Evolutionary conservation across 73 alveolate genomes (phyloP).

Genomic region (Tetrahymena elliotti): DNA sequence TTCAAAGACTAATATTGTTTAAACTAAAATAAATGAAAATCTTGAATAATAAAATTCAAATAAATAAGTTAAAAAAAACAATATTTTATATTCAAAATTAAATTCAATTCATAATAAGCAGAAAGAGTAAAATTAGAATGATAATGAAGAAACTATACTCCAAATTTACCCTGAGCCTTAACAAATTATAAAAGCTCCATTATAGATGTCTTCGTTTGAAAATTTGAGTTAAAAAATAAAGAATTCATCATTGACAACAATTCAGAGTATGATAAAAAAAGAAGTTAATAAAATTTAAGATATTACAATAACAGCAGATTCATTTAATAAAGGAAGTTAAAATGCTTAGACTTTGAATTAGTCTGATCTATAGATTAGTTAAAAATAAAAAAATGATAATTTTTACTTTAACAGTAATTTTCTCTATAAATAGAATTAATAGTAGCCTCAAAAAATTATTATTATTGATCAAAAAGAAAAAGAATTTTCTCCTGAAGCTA

Average conservation of each 20-base stretch:
- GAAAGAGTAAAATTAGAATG: background rate
- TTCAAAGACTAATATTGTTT: background rate
- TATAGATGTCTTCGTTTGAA: background rate
- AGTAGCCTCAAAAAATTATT: background rate
- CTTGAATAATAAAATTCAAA: background rate
- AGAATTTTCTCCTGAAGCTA: background rate
- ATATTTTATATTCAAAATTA: background rate
- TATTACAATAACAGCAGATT: background rate
- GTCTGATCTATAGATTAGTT: background rate
- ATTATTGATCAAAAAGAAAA: background rate
- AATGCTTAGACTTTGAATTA: background rate
- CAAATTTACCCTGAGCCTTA: background rate
- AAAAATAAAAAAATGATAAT: background rate
- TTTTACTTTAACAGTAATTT: too few relatives aligned
- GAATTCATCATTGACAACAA: background rate
- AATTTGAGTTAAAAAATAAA: background rate
- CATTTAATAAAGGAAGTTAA: background rate
- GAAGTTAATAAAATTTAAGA: background rate
- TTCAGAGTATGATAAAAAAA: background rate
- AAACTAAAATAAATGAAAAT: background rate
- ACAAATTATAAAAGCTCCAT: background rate
- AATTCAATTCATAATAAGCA: background rate
- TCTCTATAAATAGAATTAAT: background rate
- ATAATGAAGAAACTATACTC: background rate
- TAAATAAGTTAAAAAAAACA: background rate